Evolutionary conservation across 2,329 filamentous ascomycete genomes (phyloP), one percentile per base, ranked within the genome.

Genomic region (Xylaria polymorpha): DNA sequence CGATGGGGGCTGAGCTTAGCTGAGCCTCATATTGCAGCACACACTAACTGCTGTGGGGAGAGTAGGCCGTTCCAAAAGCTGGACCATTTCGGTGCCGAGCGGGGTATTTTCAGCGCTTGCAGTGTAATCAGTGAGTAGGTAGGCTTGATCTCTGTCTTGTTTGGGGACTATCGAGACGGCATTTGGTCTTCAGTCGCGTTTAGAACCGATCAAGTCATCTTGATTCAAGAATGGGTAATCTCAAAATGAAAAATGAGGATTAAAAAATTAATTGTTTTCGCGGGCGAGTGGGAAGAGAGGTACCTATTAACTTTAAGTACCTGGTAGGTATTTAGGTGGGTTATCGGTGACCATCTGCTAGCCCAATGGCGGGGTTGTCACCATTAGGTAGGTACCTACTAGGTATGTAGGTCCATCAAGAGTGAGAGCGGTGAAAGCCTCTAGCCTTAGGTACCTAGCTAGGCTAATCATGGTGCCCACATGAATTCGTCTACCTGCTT

Each of bases 1-100:
- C 44, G 46, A 43, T 50, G 55, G 64, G 58, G 69, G 69, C 69
- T 71, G 67, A 71, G 67, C 58, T 63, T 67, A 51, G 67, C 63
- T 69, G 60, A 71, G 66, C 69, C 69, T 66, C 60, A 62, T 39
- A 35, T 7, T 43, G 15, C 9, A 14, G 35, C 25, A 35, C 22
- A 12, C 25, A 39, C 51, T 35, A 15, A 12, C 18, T 37, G 2
- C 37, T 18, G 53, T 22, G 41, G 37, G 55, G 35, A 29, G 25
- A 29, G 25, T 29, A 29, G 25, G n/a, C 51, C 14, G 18, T 25
- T 57, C n/a, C 37, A 43, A 43, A 20, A 56, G 22, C 37, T 57
- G 37, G 43, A 10, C 20, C 29, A 43, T 25, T 43, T 41, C 43
- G 55, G n/a, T 18, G 32, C 48, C 51, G 8, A 51, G 48, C 22